Percentiles rank a stretch among this genome's conserved stretches.
Evolutionary conservation across 352 stramenopile genomes (phyloP).

Genomic region (Phytophthora podocarpi): DNA sequence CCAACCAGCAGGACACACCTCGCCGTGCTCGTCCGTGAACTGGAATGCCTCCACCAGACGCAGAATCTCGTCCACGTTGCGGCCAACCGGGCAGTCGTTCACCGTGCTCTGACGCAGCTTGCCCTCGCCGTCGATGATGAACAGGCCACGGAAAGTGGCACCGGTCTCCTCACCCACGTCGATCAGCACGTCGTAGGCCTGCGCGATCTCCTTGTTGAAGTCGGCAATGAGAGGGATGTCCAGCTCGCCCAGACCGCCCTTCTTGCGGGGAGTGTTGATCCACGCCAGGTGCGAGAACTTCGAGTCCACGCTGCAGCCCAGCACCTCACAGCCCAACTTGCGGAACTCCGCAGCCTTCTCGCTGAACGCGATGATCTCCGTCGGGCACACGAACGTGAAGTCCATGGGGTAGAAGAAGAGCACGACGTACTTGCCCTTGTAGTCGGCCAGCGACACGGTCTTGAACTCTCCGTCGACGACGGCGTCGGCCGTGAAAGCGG

Average conservation of each 20-base stretch:
- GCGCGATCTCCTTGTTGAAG: slow-evolving; percentile 81
- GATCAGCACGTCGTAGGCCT: slow-evolving; percentile 84
- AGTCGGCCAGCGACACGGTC: slow-evolving; percentile 79
- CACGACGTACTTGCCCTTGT: slow-evolving; percentile 90
- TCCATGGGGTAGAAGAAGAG: slow-evolving; percentile 93
- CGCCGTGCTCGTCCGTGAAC: slow-evolving; percentile 89
- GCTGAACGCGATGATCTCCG: slow-evolving; percentile 90
- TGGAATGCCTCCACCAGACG: slow-evolving; percentile 91
- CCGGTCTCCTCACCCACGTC: slow-evolving; percentile 62
- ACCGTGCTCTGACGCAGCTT: slow-evolving; percentile 85
- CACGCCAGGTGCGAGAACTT: slow-evolving; percentile 89
- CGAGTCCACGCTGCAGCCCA: slow-evolving; percentile 85
- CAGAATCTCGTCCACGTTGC: slow-evolving; percentile 90
- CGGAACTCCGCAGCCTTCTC: slow-evolving; percentile 80
- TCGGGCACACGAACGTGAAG: slow-evolving; percentile 92
- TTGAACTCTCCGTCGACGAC: slow-evolving; percentile 87
- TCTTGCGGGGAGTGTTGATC: slow-evolving; percentile 88
- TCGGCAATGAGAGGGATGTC: slow-evolving; percentile 91
- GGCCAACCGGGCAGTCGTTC: slow-evolving; percentile 87
- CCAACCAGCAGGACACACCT: slow-evolving; percentile 90
- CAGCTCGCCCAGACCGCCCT: slow-evolving; percentile 89
- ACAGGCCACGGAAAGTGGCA: slow-evolving; percentile 83
- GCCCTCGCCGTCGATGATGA: slow-evolving; percentile 91
- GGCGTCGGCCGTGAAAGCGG: slow-evolving; percentile 74
- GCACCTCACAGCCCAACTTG: slow-evolving; percentile 66